Evolutionary conservation across 2,329 filamentous ascomycete species (phyloP).

Genomic region (Trichoderma polysporum): DNA sequence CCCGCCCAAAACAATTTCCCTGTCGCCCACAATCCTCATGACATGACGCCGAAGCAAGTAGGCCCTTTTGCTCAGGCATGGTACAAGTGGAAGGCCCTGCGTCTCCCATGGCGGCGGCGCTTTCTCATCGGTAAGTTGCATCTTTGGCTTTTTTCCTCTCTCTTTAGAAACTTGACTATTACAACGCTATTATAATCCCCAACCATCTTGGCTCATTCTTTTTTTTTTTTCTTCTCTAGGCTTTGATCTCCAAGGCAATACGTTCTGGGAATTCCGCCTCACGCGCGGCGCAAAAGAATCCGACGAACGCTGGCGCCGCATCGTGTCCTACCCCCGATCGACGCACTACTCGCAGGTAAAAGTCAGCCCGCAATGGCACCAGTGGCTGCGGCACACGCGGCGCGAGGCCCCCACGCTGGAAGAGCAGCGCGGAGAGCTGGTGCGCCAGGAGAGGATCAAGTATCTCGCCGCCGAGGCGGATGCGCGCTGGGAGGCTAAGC

Average conservation of each 20-base stretch:
- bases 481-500: constrained; percentile 62
- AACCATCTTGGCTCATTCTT: not conserved
- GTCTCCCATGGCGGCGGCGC: constrained; percentile 62
- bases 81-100: constrained; percentile 62
- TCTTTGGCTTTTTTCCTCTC: not conserved
- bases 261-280: constrained; percentile 67
- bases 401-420: constrained; percentile 52
- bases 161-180: too few relatives aligned
- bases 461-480: constrained; percentile 61
- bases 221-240: constrained; percentile 41
- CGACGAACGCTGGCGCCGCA: constrained; percentile 56
- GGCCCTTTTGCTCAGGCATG: constrained; percentile 45
- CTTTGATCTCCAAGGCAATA: constrained; percentile 64
- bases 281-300: constrained; percentile 36
- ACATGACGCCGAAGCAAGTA: constrained; percentile 36
- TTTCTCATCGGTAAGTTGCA: constrained; percentile 57
- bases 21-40: constrained; percentile 30
- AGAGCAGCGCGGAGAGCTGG: constrained; percentile 56
- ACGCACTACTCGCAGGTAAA: constrained; percentile 55
- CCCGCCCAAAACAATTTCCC: not conserved
- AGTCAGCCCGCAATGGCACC: constrained; percentile 65
- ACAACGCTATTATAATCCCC: not conserved
- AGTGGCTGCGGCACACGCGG: constrained; percentile 65
- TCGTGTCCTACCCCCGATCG: constrained; percentile 57
- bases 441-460: constrained; percentile 53